A percentile compares a stretch with the other conserved stretches of the same genome.
Evolutionary conservation across 495 filamentous ascomycete species (phyloP).

Genomic region (Staphylotrichum tortipilum): DNA sequence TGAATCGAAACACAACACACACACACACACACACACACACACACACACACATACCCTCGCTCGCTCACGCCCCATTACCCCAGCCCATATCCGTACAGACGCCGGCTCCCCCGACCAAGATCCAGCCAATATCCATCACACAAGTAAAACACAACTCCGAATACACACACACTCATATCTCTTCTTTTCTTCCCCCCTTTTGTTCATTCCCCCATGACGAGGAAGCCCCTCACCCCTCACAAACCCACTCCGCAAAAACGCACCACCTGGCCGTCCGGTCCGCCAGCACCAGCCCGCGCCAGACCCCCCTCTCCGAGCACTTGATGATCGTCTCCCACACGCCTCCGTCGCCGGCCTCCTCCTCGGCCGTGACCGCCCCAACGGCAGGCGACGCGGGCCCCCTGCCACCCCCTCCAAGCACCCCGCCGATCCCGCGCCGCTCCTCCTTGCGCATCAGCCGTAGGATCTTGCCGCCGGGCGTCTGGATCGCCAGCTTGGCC

Average conservation of each 20-base stretch:
- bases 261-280: slow-evolving; percentile 96
- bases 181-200: no score
- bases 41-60: not conserved
- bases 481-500: slow-evolving; percentile 91
- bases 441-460: slow-evolving; percentile 84
- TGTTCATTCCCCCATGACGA: no score
- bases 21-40: not conserved
- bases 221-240: slow-evolving; percentile 23
- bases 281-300: slow-evolving; percentile 88
- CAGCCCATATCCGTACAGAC: not conserved
- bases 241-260: slow-evolving; percentile 95
- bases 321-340: slow-evolving; percentile 98
- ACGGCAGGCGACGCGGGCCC: slow-evolving; percentile 34
- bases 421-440: slow-evolving; percentile 37
- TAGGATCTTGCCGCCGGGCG: slow-evolving; percentile 90
- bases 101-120: not conserved
- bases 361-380: slow-evolving; percentile 35
- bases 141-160: no score
- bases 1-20: not conserved
- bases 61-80: not conserved
- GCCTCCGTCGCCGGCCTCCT: slow-evolving; percentile 62
- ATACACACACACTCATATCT: no score
- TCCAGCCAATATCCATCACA: no score
- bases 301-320: slow-evolving; percentile 80
- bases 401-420: slow-evolving; percentile 18